A percentile compares a stretch with the other conserved stretches of the same genome.
These are phyloP conservation scores for Pyrenopolyporus hunteri DNA, from an alignment of 495 filamentous ascomycete genomes.

Conservation along the genomic window DNA sequence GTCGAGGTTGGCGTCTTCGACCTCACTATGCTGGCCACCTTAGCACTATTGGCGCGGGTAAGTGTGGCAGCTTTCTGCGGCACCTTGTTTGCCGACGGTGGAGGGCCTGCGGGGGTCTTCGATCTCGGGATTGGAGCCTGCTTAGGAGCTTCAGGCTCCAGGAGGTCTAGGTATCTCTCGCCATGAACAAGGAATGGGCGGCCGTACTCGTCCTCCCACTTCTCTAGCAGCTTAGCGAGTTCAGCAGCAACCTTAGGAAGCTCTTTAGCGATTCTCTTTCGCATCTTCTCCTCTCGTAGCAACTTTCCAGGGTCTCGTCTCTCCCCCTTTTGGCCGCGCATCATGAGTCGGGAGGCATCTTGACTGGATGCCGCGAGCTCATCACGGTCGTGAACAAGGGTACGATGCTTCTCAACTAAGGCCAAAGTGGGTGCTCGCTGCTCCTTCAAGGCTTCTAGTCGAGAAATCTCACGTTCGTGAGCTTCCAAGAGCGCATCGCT, in stretches of 20 bases:
- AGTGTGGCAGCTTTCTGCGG: constrained; percentile 50
- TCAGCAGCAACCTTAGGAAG: constrained; percentile 88
- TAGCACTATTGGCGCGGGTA: constrained; percentile 47
- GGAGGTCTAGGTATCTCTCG: constrained; percentile 81
- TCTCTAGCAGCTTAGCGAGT: constrained; percentile 77
- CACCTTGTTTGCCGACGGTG: constrained; percentile 53
- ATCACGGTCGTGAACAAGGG: constrained; percentile 84
- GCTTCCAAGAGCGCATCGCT: constrained; percentile 88
- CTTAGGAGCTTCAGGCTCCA: constrained; percentile 68
- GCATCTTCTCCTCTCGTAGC: constrained; percentile 97
- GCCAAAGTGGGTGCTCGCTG: constrained; percentile 85
- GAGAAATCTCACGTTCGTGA: constrained; percentile 86
- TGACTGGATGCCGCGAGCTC: constrained; percentile 86
- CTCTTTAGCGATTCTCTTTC: constrained; percentile 94
- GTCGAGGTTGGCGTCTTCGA: constrained; percentile 69
- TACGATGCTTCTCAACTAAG: constrained; percentile 82
- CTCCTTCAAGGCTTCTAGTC: constrained; percentile 81
- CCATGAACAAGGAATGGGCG: constrained; percentile 92
- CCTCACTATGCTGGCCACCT: constrained; percentile 55
- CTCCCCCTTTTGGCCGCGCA: constrained; percentile 85
- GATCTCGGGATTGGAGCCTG: constrained; percentile 70
- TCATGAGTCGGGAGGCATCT: constrained; percentile 91
- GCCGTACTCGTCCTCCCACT: constrained; percentile 93
- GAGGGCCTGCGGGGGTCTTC: constrained; percentile 75
- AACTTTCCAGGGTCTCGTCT: constrained; percentile 91